phyloP scores from a whole-genome alignment of 2,329 filamentous ascomycete species.

The Fusarium azukiicola region DNA sequence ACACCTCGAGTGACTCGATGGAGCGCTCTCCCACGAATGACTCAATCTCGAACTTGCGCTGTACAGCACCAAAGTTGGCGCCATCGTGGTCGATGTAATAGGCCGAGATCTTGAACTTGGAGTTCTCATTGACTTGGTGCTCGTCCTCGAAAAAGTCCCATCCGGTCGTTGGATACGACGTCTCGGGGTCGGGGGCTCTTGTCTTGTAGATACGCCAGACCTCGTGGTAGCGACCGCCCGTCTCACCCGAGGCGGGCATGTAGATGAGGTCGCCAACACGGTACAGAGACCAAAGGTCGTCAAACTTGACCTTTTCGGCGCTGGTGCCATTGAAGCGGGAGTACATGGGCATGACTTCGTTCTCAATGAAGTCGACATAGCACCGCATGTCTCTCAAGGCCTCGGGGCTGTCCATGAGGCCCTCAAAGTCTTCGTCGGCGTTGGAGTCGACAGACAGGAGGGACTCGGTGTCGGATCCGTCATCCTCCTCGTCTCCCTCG shows the following conservation, averaged over 20 bases:
- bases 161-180: slow-evolving; percentile 52
- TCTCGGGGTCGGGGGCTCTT: slow-evolving; percentile 57
- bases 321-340: slow-evolving; percentile 52
- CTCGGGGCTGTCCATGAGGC: slow-evolving; percentile 63
- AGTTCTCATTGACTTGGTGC: slow-evolving; percentile 54
- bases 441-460: slow-evolving; percentile 62
- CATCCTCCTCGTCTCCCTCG: not conserved
- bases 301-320: slow-evolving; percentile 61
- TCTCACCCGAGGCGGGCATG: slow-evolving; percentile 61
- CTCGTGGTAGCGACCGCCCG: slow-evolving; percentile 63
- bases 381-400: slow-evolving; percentile 65
- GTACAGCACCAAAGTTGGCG: slow-evolving; percentile 62
- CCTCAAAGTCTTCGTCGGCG: slow-evolving; percentile 60
- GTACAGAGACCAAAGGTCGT: slow-evolving; percentile 68
- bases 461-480: slow-evolving; percentile 57
- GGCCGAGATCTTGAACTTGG: slow-evolving; percentile 60
- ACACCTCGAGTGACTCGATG: slow-evolving; percentile 63
- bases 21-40: slow-evolving; percentile 63
- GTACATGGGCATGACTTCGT: slow-evolving; percentile 64
- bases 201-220: slow-evolving; percentile 64
- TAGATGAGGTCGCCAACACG: slow-evolving; percentile 65
- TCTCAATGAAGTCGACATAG: slow-evolving; percentile 69
- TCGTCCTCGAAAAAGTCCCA: slow-evolving; percentile 64
- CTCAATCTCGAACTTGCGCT: slow-evolving; percentile 61
- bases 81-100: slow-evolving; percentile 70